Evolutionary conservation across 2,329 filamentous ascomycete species (phyloP), one percentile per base, ranked within the genome.

Genomic region (Escovopsis sp.): DNA sequence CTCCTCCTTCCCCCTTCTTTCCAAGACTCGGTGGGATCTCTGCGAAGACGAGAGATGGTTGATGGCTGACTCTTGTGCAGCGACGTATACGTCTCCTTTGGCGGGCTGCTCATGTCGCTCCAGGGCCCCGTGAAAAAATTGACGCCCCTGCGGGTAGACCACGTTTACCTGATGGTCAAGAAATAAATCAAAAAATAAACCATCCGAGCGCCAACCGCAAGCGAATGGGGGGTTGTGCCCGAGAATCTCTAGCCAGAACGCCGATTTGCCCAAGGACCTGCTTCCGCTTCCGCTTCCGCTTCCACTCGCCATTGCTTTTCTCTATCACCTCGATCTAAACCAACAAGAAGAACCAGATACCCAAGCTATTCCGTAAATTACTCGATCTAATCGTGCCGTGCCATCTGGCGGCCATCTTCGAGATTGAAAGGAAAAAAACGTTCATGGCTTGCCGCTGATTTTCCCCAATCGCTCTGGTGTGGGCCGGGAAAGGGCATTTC

Each of bases 101-200:
- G 91, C 39, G 91, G 91, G 7, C 68, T 98, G 49, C 66, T 98
- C 55, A 80, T 96, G 66, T 86, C 82, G 54, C 73, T 98, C 43
- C 84, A 94, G 56, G 91, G 93, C 6, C 91, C 91, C 3, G 91
- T 94, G 63, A 93, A 91, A 72, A 95, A 94, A 69, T 76, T 98
- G 48, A 93, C 84, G 32, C 83, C 87, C 26, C 66, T 98, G 57
- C 78, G 87, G 54, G 89, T 95, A 55, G 91, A 98, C 61, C 82
- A 94, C 58, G 79, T 93, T 49, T 98, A 98, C 60, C 74, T 98
- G 47, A 73, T 96, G 47, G 70, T 94, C 53, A 98, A 95, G 77
- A 94, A 39, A 36, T 46, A 45, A 37, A 39, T 2, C 15, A 15
- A 15, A 15, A 15, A 15, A 15, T 15, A 15, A 15, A 15, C 15